These are phyloP conservation scores for Neospermospora avenae DNA, from an alignment of 2,329 filamentous ascomycete species.

Conservation along the genomic window DNA sequence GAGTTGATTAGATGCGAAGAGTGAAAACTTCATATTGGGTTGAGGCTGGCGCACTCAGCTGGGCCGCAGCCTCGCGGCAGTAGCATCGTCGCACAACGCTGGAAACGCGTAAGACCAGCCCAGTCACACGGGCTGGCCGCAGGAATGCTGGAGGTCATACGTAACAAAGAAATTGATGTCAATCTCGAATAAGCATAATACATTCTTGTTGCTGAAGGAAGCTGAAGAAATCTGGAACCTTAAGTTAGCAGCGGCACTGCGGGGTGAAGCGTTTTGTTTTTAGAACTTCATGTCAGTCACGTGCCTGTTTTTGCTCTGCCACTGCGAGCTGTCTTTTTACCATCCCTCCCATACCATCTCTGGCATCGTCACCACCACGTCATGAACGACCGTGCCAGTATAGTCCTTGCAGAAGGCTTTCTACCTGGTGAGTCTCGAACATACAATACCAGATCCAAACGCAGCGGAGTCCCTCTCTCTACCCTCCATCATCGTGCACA, in stretches of 20 bases:
- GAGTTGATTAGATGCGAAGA: slow-evolving; percentile 9
- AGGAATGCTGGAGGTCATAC: background rate
- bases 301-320: background rate
- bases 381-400: slow-evolving; percentile 17
- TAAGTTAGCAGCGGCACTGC: background rate
- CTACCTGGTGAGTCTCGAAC: slow-evolving; percentile 23
- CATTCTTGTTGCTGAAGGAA: background rate
- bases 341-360: background rate
- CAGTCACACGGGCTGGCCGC: background rate
- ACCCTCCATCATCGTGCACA: slow-evolving; percentile 16
- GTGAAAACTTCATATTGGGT: slow-evolving; percentile 10
- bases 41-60: slow-evolving; percentile 21
- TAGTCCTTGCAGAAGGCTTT: slow-evolving; percentile 17
- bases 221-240: background rate
- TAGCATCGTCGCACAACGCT: slow-evolving; percentile 18
- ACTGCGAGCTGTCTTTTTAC: no score
- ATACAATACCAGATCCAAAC: slow-evolving; percentile 29
- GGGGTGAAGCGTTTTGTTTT: background rate
- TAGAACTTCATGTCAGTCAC: background rate
- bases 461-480: slow-evolving; percentile 22
- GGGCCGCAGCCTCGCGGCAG: background rate
- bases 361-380: background rate
- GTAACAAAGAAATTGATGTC: background rate
- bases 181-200: background rate
- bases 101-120: slow-evolving; percentile 19